These are phyloP conservation scores for Quercus tomentella DNA, from an alignment of 331 rosid genomes.

Conservation along the genomic window DNA sequence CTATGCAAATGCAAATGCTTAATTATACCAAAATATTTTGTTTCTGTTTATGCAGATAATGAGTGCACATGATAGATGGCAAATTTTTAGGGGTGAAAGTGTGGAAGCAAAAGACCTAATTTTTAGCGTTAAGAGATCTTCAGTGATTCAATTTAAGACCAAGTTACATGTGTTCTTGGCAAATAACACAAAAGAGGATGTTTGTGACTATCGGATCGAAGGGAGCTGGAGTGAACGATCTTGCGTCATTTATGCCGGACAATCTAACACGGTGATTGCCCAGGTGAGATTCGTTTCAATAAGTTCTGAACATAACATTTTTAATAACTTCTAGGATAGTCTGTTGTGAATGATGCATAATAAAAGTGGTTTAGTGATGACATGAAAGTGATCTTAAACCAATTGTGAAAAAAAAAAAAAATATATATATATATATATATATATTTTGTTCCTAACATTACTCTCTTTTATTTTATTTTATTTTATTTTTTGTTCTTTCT, in stretches of 20 bases:
- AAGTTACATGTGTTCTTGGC: constrained; percentile 55
- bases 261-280: constrained; percentile 39
- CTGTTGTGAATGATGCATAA: too few species aligned
- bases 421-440: too few species aligned
- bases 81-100: constrained; percentile 55
- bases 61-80: constrained; percentile 48
- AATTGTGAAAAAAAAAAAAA: too few species aligned
- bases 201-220: constrained; percentile 45
- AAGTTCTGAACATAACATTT: too few species aligned
- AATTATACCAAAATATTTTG: background rate
- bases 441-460: too few species aligned
- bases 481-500: too few species aligned
- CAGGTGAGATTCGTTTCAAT: constrained; percentile 12
- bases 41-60: constrained; percentile 20
- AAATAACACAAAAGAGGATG: constrained; percentile 31
- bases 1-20: background rate
- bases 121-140: constrained; percentile 42
- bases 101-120: constrained; percentile 19
- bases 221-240: constrained; percentile 53
- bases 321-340: too few species aligned
- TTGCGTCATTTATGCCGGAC: constrained; percentile 45
- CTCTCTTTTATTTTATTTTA: too few species aligned
- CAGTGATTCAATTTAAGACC: constrained; percentile 30
- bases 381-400: too few species aligned
- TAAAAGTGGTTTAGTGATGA: too few species aligned